phyloP scores from a whole-genome alignment of 495 filamentous ascomycete genomes.

The Alectoria sarmentosa region DNA sequence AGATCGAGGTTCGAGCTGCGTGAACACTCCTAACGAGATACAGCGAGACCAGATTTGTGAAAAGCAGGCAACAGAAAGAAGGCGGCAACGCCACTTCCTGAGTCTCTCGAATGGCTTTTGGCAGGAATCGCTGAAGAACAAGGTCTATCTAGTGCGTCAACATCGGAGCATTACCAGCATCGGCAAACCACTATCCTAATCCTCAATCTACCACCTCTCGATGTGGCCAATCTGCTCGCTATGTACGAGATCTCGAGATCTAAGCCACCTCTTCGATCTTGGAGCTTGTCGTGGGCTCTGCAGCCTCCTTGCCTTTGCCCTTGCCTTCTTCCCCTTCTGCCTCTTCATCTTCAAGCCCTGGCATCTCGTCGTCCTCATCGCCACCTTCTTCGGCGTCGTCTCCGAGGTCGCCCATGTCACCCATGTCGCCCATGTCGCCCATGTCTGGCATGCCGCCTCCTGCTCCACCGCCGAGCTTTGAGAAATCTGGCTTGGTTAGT shows the following conservation, averaged over 20 bases:
- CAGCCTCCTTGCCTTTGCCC: slow-evolving; percentile 29
- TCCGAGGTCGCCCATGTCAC: slow-evolving; percentile 38
- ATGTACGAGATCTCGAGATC: slow-evolving; percentile 7
- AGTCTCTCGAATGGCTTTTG: background rate
- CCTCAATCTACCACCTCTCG: background rate
- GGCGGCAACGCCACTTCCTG: background rate
- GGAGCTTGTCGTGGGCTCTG: slow-evolving; percentile 22
- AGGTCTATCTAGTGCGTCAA: slow-evolving; percentile 1
- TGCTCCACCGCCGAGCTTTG: slow-evolving; percentile 69
- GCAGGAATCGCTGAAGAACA: background rate
- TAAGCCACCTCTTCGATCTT: slow-evolving; percentile 56
- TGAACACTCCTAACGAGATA: too few relatives aligned
- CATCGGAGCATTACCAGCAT: slow-evolving; percentile 1
- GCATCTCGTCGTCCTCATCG: slow-evolving; percentile 53
- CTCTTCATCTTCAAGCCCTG: slow-evolving; percentile 49
- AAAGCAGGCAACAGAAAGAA: too few relatives aligned
- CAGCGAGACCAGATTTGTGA: too few relatives aligned
- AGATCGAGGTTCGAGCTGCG: too few relatives aligned
- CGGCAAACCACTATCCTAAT: background rate
- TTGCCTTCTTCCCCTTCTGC: slow-evolving; percentile 36
- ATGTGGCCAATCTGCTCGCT: background rate
- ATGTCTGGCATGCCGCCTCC: slow-evolving; percentile 42
- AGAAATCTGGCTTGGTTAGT: slow-evolving; percentile 65
- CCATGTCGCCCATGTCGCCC: too few relatives aligned
- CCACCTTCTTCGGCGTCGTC: slow-evolving; percentile 50